Evolutionary conservation across 148 eudicot genomes (phyloP).

Genomic region (Cornus suecica): DNA sequence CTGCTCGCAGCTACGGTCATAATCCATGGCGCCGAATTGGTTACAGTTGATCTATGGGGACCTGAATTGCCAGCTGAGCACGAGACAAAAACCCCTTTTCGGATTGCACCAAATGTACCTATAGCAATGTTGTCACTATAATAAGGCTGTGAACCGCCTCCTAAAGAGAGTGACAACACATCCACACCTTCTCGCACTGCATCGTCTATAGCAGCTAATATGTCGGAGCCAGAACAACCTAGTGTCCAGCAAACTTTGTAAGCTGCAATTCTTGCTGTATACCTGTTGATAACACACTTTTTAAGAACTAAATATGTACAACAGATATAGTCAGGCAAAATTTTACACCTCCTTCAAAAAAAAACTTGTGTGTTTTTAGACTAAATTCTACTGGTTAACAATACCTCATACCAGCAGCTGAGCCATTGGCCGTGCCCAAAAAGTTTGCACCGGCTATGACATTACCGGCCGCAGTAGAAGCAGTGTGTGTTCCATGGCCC

Average conservation of each 20-base stretch:
- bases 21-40: slow-evolving; percentile 75
- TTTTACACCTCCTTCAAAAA: too few relatives aligned
- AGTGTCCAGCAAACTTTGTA: slow-evolving; percentile 60
- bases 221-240: slow-evolving; percentile 67
- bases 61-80: slow-evolving; percentile 83
- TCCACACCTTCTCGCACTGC: slow-evolving; percentile 67
- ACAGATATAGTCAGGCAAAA: too few relatives aligned
- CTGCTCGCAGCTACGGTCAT: slow-evolving; percentile 70
- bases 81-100: slow-evolving; percentile 56
- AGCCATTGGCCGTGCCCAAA: slow-evolving; percentile 51
- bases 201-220: slow-evolving; percentile 69
- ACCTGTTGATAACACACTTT: neutral
- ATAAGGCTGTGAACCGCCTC: slow-evolving; percentile 56
- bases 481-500: slow-evolving; percentile 82
- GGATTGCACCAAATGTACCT: slow-evolving; percentile 56
- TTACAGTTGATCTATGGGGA: slow-evolving; percentile 54
- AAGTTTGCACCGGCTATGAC: slow-evolving; percentile 47
- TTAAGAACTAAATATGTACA: too few relatives aligned
- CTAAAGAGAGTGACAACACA: slow-evolving; percentile 63
- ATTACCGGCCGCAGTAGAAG: slow-evolving; percentile 69
- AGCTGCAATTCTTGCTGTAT: slow-evolving; percentile 67
- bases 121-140: slow-evolving; percentile 56
- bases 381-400: too few relatives aligned
- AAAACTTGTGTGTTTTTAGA: too few relatives aligned
- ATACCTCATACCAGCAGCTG: slow-evolving; percentile 60